Evolutionary conservation across 352 stramenopile species (phyloP).

Genomic region (Elongisporangium anandrum): DNA sequence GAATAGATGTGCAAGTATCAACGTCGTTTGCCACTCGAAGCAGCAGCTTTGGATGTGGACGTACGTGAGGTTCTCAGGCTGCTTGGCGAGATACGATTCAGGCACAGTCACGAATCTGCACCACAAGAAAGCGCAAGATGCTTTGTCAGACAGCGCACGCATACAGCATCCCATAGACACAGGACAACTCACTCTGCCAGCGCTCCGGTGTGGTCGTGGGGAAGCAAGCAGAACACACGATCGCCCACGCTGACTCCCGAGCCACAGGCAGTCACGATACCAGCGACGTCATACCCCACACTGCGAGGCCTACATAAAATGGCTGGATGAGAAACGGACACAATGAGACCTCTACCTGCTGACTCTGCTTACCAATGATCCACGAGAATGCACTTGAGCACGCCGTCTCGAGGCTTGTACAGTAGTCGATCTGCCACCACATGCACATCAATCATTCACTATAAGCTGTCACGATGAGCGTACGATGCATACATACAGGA

Average conservation of each 20-base stretch:
- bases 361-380: slow-evolving; percentile 7
- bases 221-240: slow-evolving; percentile 37
- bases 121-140: background rate
- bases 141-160: background rate
- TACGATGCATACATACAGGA: slow-evolving; percentile 14
- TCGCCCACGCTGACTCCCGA: slow-evolving; percentile 30
- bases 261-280: slow-evolving; percentile 28
- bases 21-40: background rate
- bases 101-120: slow-evolving; percentile 23
- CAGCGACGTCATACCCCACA: slow-evolving; percentile 42
- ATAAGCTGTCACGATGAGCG: background rate
- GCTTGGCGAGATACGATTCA: slow-evolving; percentile 37
- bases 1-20: no score
- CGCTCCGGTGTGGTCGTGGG: slow-evolving; percentile 32
- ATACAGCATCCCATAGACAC: background rate
- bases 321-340: background rate
- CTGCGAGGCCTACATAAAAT: slow-evolving; percentile 24
- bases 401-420: slow-evolving; percentile 44
- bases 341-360: no score
- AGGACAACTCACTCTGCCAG: slow-evolving; percentile 30
- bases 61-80: slow-evolving; percentile 33
- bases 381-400: slow-evolving; percentile 31
- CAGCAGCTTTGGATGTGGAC: background rate
- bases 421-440: slow-evolving; percentile 35
- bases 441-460: background rate